Conservation (phyloP, 495 filamentous ascomycete species). For the Aspergillus egyptiacus region DNA sequence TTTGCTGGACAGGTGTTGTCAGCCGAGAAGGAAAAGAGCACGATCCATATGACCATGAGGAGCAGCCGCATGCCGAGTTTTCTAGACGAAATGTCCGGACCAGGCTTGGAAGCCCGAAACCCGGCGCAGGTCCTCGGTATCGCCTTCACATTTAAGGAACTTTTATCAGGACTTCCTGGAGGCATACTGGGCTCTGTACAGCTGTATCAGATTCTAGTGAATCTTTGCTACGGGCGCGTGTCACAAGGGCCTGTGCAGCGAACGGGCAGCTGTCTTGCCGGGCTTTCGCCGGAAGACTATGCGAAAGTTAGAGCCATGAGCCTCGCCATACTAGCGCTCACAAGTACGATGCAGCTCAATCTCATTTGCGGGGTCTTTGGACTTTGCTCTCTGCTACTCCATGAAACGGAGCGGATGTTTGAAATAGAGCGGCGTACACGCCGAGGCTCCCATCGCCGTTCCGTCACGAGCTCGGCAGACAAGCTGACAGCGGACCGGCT, state of each 20-base stretch:
- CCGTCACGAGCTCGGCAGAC: conserved; percentile 13
- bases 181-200: conserved; percentile 65
- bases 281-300: conserved; percentile 14
- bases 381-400: conserved; percentile 26
- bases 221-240: conserved; percentile 53
- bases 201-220: conserved; percentile 60
- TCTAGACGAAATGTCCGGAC: conserved; percentile 18
- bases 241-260: conserved; percentile 38
- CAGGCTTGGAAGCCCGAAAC: conserved; percentile 20
- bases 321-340: conserved; percentile 35
- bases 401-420: conserved; percentile 18
- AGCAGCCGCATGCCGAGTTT: conserved; percentile 20
- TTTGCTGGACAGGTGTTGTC: conserved; percentile 35
- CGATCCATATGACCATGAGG: conserved; percentile 31
- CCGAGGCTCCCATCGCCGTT: background rate
- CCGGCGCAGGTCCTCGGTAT: conserved; percentile 56
- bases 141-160: conserved; percentile 63
- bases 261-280: conserved; percentile 12
- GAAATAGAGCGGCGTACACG: conserved; percentile 18
- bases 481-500: conserved; percentile 25
- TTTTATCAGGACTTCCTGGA: conserved; percentile 64
- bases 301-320: conserved; percentile 27
- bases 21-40: conserved; percentile 28
- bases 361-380: conserved; percentile 40
- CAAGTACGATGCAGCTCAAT: conserved; percentile 33